Conservation (phyloP, 2,329 filamentous ascomycete genomes). For the Calcarisporium arbuscula region DNA sequence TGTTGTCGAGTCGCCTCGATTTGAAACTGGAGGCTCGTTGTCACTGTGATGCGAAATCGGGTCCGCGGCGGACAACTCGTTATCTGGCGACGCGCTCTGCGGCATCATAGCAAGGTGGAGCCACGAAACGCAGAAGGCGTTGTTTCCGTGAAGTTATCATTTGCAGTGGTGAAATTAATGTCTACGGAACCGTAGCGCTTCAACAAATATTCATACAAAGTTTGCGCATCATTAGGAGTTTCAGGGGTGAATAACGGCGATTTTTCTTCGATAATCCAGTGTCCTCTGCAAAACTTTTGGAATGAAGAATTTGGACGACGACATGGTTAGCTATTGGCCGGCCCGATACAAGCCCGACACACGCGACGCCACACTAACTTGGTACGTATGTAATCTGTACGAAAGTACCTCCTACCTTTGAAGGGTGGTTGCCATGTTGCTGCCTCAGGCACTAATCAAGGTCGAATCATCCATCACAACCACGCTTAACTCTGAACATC, state of each 20-base stretch:
- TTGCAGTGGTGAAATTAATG: conserved; percentile 47
- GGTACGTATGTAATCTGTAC: neutral
- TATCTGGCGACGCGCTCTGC: conserved; percentile 52
- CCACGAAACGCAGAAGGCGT: conserved; percentile 39
- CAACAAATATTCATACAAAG: conserved; percentile 37
- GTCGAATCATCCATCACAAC: conserved; percentile 23
- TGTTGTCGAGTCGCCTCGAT: conserved; percentile 14
- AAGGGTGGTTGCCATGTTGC: neutral
- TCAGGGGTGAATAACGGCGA: conserved; percentile 38
- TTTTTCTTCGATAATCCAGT: conserved; percentile 34
- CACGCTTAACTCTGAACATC: conserved; percentile 22
- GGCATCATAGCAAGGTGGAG: conserved; percentile 48
- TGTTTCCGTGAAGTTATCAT: conserved; percentile 53
- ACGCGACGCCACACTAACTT: neutral
- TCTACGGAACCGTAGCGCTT: conserved; percentile 45
- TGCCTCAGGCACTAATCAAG: conserved; percentile 27
- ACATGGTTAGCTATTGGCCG: conserved; percentile 5
- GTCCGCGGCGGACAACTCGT: conserved; percentile 25
- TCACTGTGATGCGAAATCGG: conserved; percentile 18
- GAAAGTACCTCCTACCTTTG: neutral
- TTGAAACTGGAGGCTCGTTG: conserved; percentile 15
- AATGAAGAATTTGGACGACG: conserved; percentile 23
- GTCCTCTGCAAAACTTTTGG: conserved; percentile 46
- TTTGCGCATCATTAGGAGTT: conserved; percentile 51
- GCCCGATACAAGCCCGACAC: conserved; percentile 6